phyloP scores from a whole-genome alignment of 306 rosid genomes.

The Acmispon strigosus region DNA sequence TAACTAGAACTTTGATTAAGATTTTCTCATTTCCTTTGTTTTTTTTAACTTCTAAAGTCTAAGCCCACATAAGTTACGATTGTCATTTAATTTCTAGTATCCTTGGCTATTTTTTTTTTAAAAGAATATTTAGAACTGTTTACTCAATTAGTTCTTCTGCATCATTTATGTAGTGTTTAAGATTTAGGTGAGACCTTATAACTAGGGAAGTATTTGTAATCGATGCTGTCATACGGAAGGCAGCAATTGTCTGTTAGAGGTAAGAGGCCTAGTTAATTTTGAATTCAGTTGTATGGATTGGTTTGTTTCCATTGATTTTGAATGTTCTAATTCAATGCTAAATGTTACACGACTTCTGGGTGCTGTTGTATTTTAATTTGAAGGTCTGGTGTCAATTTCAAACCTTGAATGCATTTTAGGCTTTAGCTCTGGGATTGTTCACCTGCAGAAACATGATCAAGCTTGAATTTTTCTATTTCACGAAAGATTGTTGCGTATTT shows the following conservation, averaged over 20 bases:
- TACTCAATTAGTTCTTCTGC: not conserved
- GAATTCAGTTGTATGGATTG: not conserved
- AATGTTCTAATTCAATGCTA: not conserved
- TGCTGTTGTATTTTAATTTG: not conserved
- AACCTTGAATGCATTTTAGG: not conserved
- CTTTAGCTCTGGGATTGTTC: too few relatives aligned
- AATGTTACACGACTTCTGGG: not conserved
- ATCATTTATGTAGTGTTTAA: not conserved
- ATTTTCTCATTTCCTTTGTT: not conserved
- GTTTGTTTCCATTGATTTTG: not conserved
- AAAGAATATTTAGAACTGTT: not conserved
- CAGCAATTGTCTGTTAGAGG: not conserved
- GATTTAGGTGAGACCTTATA: conserved; percentile 5
- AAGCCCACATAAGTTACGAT: not conserved
- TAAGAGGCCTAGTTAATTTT: not conserved
- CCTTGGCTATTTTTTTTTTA: not conserved
- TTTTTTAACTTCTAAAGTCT: conserved; percentile 4
- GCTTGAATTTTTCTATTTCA: too few relatives aligned
- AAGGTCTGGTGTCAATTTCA: not conserved
- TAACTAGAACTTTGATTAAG: conserved; percentile 4
- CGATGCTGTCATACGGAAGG: not conserved
- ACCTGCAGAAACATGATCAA: too few relatives aligned
- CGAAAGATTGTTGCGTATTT: too few relatives aligned
- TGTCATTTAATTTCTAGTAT: not conserved
- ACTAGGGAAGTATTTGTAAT: conserved; percentile 5